Conservation (phyloP, 495 filamentous ascomycete species). For the Trichocladium uniseriatum region DNA sequence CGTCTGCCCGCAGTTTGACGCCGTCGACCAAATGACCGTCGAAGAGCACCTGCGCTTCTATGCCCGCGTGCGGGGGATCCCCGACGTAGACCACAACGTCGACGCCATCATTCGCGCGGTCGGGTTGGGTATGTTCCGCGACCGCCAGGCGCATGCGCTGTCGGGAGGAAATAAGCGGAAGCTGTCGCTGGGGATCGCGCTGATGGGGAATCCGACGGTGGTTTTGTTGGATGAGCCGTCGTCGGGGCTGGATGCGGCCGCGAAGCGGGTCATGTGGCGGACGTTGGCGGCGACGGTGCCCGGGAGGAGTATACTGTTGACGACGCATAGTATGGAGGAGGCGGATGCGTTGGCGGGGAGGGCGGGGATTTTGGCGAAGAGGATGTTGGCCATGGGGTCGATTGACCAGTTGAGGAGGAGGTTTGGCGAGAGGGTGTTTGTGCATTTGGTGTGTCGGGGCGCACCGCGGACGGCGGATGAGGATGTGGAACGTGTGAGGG, state of each 20-base stretch:
- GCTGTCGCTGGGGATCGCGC: constrained; percentile 57
- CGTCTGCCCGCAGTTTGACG: constrained; percentile 68
- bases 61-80: constrained; percentile 58
- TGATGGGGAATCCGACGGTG: constrained; percentile 67
- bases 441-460: constrained; percentile 62
- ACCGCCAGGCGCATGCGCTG: constrained; percentile 54
- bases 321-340: constrained; percentile 78
- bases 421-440: constrained; percentile 53
- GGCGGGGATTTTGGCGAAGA: constrained; percentile 60
- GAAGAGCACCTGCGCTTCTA: constrained; percentile 66
- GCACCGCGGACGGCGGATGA: constrained; percentile 58
- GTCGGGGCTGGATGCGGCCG: constrained; percentile 61
- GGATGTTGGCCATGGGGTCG: constrained; percentile 63
- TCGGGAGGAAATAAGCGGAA: constrained; percentile 58
- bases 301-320: constrained; percentile 56
- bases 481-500: constrained; percentile 54
- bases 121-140: constrained; percentile 48
- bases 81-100: constrained; percentile 55
- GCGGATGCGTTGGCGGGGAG: constrained; percentile 62
- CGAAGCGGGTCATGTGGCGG: constrained; percentile 69
- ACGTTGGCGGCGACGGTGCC: constrained; percentile 49
- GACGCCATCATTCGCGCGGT: constrained; percentile 48
- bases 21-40: constrained; percentile 61
- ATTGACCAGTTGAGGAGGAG: constrained; percentile 47
- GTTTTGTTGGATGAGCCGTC: constrained; percentile 63